Evolutionary conservation across 78 protist genomes (phyloP), one percentile per base, ranked within the genome.

Genomic region (Speleostelium caveatum): DNA sequence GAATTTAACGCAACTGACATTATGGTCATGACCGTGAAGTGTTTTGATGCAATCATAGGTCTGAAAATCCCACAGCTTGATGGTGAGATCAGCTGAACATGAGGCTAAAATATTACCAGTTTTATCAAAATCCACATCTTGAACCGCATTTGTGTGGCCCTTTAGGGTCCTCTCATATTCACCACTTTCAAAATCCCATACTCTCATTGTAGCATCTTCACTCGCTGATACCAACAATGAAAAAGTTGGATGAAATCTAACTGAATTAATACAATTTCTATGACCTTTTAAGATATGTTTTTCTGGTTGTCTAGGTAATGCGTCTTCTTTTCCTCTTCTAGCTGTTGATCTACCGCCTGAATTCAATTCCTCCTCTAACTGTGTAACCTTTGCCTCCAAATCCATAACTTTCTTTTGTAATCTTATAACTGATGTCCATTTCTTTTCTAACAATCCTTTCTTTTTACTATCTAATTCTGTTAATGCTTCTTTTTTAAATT

Each of bases 101-200:
- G 96, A 77, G 12, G 90, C 97, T 87, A 85, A 6, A n/a, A 55
- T 22, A 24, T 45, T 75, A 33, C 97, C 97, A 3, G 33, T 63
- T 56, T 42, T 91, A 63, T 87, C 92, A 38, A 91, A 95, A 28
- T 93, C 97, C 21, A 95, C 7, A 62, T 74, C 93, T n/a, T 96
- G 92, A 6, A 96, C 96, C 5, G 95, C 87, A 35, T 94, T 83
- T 51, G 97, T 96, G 86, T 96, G 97, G 10, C 97, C 97, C 30
- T 89, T 88, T 1, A 95, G 85, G 7, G 98, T 95, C 2, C 96
- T 53, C 53, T 96, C 96, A 62, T 86, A 75, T 33, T 95, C 95
- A 16, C 98, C 98, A 12, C 96, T 80, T 49, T 96, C 98, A 32
- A 59, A 93, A 65, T 96, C 98, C 97, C 97, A 96, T 8, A 90